These are phyloP conservation scores for Apiospora sp. DNA, from an alignment of 2,329 filamentous ascomycete genomes.

Conservation along the genomic window DNA sequence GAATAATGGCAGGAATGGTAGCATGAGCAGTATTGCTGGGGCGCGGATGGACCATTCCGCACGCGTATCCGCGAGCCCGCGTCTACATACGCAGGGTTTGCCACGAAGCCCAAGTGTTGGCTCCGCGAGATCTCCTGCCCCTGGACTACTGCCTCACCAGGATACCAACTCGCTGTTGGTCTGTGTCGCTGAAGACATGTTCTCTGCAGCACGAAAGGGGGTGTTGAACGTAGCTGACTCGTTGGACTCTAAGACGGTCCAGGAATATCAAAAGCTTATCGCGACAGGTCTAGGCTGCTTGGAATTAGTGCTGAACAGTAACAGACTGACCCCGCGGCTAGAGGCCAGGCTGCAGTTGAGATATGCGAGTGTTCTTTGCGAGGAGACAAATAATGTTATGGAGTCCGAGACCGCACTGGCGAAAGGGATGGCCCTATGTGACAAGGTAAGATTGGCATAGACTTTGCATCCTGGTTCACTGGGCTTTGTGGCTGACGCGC, in stretches of 20 bases:
- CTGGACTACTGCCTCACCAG: conserved; percentile 52
- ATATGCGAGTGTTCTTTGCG: conserved; percentile 74
- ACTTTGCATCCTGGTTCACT: not conserved
- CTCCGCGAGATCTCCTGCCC: conserved; percentile 43
- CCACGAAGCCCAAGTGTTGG: conserved; percentile 44
- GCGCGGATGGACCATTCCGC: conserved; percentile 37
- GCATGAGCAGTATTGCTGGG: conserved; percentile 28
- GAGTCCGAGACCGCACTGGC: conserved; percentile 76
- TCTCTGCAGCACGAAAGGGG: conserved; percentile 69
- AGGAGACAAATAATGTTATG: conserved; percentile 79
- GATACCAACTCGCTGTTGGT: conserved; percentile 69
- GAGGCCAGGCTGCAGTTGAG: conserved; percentile 75
- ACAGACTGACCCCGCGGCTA: conserved; percentile 66
- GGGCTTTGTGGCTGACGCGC: not conserved
- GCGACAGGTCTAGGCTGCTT: conserved; percentile 77
- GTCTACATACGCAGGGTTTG: conserved; percentile 37
- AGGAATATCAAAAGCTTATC: conserved; percentile 76
- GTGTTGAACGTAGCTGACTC: conserved; percentile 57
- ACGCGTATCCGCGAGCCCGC: conserved; percentile 43
- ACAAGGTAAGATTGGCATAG: conserved; percentile 57
- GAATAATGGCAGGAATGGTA: conserved; percentile 35
- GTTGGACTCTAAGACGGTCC: conserved; percentile 59
- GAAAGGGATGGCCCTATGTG: conserved; percentile 75
- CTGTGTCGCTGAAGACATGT: conserved; percentile 79
- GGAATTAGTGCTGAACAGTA: conserved; percentile 71